Evolutionary conservation across 2,329 filamentous ascomycete species (phyloP).

Genomic region (Colletotrichum musicola): DNA sequence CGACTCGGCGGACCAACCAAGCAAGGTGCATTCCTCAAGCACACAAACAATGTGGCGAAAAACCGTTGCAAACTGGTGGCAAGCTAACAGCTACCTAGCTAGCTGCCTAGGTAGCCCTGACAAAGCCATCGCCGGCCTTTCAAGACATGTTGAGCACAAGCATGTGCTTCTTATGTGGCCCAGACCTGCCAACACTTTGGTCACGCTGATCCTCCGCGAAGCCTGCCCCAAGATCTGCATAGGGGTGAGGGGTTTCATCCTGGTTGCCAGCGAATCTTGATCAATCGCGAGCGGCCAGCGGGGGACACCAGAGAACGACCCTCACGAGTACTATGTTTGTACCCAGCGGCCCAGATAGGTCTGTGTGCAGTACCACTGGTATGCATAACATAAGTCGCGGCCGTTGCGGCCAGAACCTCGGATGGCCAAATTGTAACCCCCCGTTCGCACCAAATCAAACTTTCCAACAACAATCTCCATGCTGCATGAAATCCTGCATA

Average conservation of each 20-base stretch:
- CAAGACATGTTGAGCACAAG: constrained; percentile 16
- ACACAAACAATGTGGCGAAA: too few species aligned
- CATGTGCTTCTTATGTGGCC: constrained; percentile 33
- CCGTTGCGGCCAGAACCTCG: too few species aligned
- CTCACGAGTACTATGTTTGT: background rate
- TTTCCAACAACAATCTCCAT: background rate
- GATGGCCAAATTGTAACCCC: background rate
- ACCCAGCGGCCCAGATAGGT: too few species aligned
- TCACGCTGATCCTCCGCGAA: constrained; percentile 29
- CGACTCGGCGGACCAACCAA: too few species aligned
- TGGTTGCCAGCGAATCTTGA: constrained; percentile 16
- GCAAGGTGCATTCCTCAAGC: too few species aligned
- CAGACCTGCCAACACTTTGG: constrained; percentile 14
- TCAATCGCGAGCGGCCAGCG: background rate
- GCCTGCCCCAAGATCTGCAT: constrained; percentile 26
- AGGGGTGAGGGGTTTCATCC: background rate
- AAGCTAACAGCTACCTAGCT: too few species aligned
- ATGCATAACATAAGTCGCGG: too few species aligned
- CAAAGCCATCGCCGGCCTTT: background rate
- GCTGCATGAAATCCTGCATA: too few species aligned
- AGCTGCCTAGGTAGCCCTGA: background rate
- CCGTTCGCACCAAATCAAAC: constrained; percentile 7
- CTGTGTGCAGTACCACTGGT: too few species aligned
- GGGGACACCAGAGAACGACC: background rate
- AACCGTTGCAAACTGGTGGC: too few species aligned